Base-by-base conservation (phyloP, 192 early-diverging fungal species). In the Coemansia sp. region DNA sequence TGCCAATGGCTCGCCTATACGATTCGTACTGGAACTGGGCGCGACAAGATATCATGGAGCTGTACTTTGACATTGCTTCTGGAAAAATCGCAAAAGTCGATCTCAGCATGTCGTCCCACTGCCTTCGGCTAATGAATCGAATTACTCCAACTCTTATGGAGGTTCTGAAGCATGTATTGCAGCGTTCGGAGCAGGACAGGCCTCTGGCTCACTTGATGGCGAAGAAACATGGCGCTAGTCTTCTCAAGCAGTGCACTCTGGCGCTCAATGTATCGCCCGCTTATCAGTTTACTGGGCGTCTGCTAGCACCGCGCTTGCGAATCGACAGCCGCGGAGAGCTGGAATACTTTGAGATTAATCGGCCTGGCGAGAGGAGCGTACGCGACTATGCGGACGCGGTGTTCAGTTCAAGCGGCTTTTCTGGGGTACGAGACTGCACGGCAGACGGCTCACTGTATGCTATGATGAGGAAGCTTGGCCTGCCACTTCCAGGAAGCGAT, bases 11-110 rank as follows among this genome's bases (percentile, higher is more conserved):
- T 34, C 91, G 95, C 49, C 83, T 65, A 3, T 97, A 90, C 69
- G 92, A 97, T 68, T 97, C 95, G 23, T 90, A 87, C 87, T 97
- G 95, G 95, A 97, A 97, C 82, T 97, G 95, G 95, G 84, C 93
- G 28, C 72, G 56, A 55, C 77, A 73, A 64, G 81, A 56, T 54
- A 49, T 50, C 51, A 69, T 65, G 59, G 59, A 38, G 53, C 63
- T 69, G 34, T 92, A 90, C 71, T 95, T 90, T 65, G 92, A 91
- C 67, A 90, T 95, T 38, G 81, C 95, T 62, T 89, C 87, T 67
- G 92, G 92, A 56, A 84, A 86, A 14, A 68, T 95, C 21, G 85
- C 88, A 19, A 84, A 77, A 44, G 85, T 93, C 21, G 93, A 95
- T 68, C 89, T 93, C 52, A 88, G 92, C 58, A 82, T 94, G 31